Conservation (phyloP, 495 filamentous ascomycete genomes). For the Hyaloscypha finlandica region DNA sequence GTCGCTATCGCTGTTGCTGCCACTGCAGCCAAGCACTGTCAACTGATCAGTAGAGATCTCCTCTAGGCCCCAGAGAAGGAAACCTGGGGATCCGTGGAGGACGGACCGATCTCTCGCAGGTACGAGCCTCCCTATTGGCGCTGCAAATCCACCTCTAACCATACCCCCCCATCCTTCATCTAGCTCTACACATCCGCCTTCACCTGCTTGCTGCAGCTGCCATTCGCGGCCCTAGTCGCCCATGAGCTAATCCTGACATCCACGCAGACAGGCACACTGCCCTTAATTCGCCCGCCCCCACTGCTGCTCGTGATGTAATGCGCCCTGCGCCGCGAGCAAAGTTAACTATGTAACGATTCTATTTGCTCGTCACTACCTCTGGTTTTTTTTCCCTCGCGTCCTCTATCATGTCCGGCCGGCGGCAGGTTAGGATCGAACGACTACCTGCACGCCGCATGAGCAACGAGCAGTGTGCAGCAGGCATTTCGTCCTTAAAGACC, state of each 20-base stretch:
- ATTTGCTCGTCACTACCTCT: conserved; percentile 13
- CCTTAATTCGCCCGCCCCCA: neutral
- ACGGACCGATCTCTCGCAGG: conserved; percentile 17
- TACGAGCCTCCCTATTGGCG: neutral
- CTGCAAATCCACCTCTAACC: neutral
- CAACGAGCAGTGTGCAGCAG: conserved; percentile 47
- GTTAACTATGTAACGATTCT: conserved; percentile 22
- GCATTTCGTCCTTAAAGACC: no score
- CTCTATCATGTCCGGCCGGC: conserved; percentile 43
- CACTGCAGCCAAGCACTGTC: neutral
- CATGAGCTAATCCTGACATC: conserved; percentile 7
- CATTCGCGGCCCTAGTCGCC: neutral
- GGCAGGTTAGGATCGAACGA: conserved; percentile 83
- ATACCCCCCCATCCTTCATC: neutral
- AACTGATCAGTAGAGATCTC: neutral
- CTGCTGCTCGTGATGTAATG: conserved; percentile 16
- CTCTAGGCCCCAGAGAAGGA: neutral
- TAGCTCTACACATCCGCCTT: neutral
- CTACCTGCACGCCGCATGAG: conserved; percentile 68
- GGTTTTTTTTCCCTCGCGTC: neutral
- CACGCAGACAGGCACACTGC: conserved; percentile 10
- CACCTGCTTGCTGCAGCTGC: neutral
- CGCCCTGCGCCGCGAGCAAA: conserved; percentile 3
- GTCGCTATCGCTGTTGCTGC: no score
- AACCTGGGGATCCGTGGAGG: conserved; percentile 13